Evolutionary conservation across 495 filamentous ascomycete species (phyloP), one percentile per base, ranked within the genome.

Genomic region (Penicillium paxilli): DNA sequence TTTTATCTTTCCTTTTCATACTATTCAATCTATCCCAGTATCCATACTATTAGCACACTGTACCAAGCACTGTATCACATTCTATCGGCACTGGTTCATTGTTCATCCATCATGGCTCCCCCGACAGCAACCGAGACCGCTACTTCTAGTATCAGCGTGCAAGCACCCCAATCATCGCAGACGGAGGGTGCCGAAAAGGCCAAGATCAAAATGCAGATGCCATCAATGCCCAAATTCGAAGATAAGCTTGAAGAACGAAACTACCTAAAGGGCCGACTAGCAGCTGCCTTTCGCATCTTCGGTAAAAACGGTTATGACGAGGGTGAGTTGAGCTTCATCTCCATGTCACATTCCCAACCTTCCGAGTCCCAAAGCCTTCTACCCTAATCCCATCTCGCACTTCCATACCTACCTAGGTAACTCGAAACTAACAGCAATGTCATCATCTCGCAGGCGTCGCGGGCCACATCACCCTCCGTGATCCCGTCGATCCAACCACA

Each of bases 231-330:
- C 2, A 78, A 70, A 35, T 89, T 87, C 57, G 70, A 77, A 4
- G 79, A 87, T 65, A 82, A 82, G 49, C 72, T 82, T 54, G 62
- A 84, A 52, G 84, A 88, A 66, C 75, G 85, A 8, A 79, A 82
- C 33, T 88, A 84, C 55, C 74, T 86, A 40, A 89, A 89, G 63
- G 82, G 82, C 37, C 74, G 84, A 8, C 73, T 90, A 11, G 86
- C 83, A 5, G 78, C 83, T 3, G 87, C 86, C 11, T 88, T 87
- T 61, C 72, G 86, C 20, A 85, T 90, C 48, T 88, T 90, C 50
- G 86, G 83, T 7, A 85, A 87, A 63, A 76, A 81, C 49, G 84
- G 84, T 16, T 88, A 83, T 55, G 84, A 87, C 48, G 84, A 87
- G 62, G 79, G 80, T 70, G 60, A 10, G 37, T n/a, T n/a, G n/a